Evolutionary conservation across 306 rosid species (phyloP), one percentile per base, ranked within the genome.

Genomic region (Inga laurina): DNA sequence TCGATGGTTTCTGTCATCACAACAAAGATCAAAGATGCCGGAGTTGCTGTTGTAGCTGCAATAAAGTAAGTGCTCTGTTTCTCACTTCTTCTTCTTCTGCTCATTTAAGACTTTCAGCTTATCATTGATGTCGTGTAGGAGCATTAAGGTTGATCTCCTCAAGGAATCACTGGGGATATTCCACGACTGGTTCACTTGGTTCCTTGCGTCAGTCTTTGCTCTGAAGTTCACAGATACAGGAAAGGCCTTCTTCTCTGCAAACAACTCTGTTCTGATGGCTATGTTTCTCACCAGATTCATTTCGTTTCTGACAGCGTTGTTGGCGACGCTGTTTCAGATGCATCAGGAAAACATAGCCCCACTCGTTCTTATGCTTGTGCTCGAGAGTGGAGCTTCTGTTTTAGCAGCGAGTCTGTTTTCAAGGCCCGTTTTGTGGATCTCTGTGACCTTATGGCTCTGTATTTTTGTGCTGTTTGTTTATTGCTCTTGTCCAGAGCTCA

Each of bases 371-470:
- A 72, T 44, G 2, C 44, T 81, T 13, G 10, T 72, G 0, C 32
- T 67, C 3, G 67, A 39, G 7, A 10, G 79, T 37, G 35, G 2
- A 35, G 34, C 7, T 19, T 52, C 67, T 10, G 2, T 49, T 5
- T 19, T 82, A 51, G 56, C 75, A 65, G 7, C 62, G 75, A 49
- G 71, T 12, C 4, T 74, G 6, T 65, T 75, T 24, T 82, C 80
- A 13, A 2, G 8, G 12, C 19, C 18, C 0, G 2, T 24, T 64
- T 35, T 49, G 48, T 74, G 75, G 68, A 51, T 37, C 32, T 10
- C 19, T 16, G 37, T 64, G 46, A 9, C 21, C 16, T 11, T 49
- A 35, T 82, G 69, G 19, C 14, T 68, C 12, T 66, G 62, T 19
- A 2, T 68, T n/a, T 54, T 76, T 75, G 64, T 6, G 32, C 18